Percentiles rank a stretch among this genome's conserved stretches.
These are phyloP conservation scores for Pyrenopolyporus hunteri DNA, from an alignment of 495 filamentous ascomycete genomes.

Conservation along the genomic window DNA sequence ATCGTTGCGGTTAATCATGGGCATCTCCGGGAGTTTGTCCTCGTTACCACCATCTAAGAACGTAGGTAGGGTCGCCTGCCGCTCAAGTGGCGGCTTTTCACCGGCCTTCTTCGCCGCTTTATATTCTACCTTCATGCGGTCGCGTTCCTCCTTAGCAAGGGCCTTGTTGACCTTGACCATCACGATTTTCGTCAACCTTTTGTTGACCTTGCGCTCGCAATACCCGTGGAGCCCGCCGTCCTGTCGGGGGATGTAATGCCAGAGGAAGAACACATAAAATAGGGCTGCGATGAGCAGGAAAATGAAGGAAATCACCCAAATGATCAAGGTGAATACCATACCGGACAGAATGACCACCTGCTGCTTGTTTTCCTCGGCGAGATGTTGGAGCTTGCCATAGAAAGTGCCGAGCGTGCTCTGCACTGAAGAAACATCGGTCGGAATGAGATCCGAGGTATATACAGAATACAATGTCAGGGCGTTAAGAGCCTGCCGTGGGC, in stretches of 20 bases:
- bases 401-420: slow-evolving; percentile 65
- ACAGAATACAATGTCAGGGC: slow-evolving; percentile 80
- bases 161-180: slow-evolving; percentile 83
- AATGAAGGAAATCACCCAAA: slow-evolving; percentile 85
- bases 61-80: slow-evolving; percentile 72
- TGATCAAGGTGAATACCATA: slow-evolving; percentile 89
- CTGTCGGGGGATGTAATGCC: slow-evolving; percentile 79
- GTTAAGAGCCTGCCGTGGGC: slow-evolving; percentile 88
- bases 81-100: slow-evolving; percentile 55
- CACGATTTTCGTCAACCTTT: slow-evolving; percentile 79
- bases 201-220: slow-evolving; percentile 88
- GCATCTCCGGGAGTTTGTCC: slow-evolving; percentile 65
- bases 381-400: slow-evolving; percentile 74
- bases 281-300: slow-evolving; percentile 73
- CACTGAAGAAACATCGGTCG: slow-evolving; percentile 58
- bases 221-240: slow-evolving; percentile 83
- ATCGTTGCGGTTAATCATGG: slow-evolving; percentile 66
- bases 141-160: slow-evolving; percentile 71
- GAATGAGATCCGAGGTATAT: slow-evolving; percentile 67
- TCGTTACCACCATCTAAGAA: slow-evolving; percentile 56
- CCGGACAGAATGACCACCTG: slow-evolving; percentile 82
- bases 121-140: slow-evolving; percentile 61
- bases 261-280: slow-evolving; percentile 86
- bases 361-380: slow-evolving; percentile 71
- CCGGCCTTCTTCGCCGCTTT: slow-evolving; percentile 62